These are phyloP conservation scores for Aspergillus phoenicis DNA, from an alignment of 2,329 filamentous ascomycete genomes.

Conservation along the genomic window DNA sequence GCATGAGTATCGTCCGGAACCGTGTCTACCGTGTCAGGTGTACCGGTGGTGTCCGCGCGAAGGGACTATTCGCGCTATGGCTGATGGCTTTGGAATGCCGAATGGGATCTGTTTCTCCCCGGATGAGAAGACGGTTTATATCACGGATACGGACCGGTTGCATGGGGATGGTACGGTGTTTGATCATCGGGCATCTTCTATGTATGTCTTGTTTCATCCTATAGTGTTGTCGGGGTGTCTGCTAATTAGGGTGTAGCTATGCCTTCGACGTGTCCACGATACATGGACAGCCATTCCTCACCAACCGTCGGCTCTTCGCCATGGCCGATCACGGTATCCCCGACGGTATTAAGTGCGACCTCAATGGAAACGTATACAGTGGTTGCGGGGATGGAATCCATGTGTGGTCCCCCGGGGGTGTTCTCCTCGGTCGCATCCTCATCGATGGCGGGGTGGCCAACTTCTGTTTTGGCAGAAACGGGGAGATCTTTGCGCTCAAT, in stretches of 20 bases:
- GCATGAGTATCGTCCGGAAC: slow-evolving; percentile 37
- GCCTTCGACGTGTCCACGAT: slow-evolving; percentile 50
- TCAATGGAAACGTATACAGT: slow-evolving; percentile 58
- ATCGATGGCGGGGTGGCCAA: slow-evolving; percentile 52
- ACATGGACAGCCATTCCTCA: slow-evolving; percentile 45
- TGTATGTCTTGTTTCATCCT: slow-evolving; percentile 24
- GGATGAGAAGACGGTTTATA: slow-evolving; percentile 43
- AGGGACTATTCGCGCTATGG: slow-evolving; percentile 39
- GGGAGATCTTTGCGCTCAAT: slow-evolving; percentile 38
- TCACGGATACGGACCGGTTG: slow-evolving; percentile 44
- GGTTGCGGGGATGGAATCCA: slow-evolving; percentile 59
- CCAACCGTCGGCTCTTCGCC: slow-evolving; percentile 57
- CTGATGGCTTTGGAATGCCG: slow-evolving; percentile 43
- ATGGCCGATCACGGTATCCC: slow-evolving; percentile 53
- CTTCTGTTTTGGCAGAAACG: slow-evolving; percentile 52
- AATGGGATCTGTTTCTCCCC: slow-evolving; percentile 50
- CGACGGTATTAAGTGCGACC: slow-evolving; percentile 54
- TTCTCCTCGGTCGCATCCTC: slow-evolving; percentile 60
- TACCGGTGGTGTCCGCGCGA: slow-evolving; percentile 43
- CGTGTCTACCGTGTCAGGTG: slow-evolving; percentile 39
- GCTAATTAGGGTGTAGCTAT: slow-evolving; percentile 34
- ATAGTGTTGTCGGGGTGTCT: not conserved
- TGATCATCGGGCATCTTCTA: slow-evolving; percentile 23
- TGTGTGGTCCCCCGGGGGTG: slow-evolving; percentile 55
- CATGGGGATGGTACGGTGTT: slow-evolving; percentile 25